Base-by-base conservation (phyloP, 2,329 filamentous ascomycete genomes). In the Colletotrichum horii region DNA sequence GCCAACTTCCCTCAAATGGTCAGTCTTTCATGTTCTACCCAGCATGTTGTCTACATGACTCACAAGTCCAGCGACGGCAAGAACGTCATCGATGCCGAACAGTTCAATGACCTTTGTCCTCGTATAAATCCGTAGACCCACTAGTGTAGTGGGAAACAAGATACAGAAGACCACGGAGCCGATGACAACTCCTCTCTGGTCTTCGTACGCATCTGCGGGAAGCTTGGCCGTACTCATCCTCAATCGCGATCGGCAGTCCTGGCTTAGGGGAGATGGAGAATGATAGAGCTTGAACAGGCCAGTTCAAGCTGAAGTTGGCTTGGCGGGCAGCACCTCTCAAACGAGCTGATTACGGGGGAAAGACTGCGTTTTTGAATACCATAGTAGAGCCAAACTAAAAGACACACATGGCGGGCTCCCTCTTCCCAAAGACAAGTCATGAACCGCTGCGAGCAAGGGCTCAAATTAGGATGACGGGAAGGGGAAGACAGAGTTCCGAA, bases 61-160 rank as follows among this genome's bases (percentile, higher is more conserved):
- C 56, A 82, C 81, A 58, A 81, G 48, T 8, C 79, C 78, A 14
- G 74, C 22, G n/a, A 81, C 77, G 5, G 80, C 80, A 19, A 79
- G 74, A 48, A 71, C 76, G 61, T 82, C 81, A 58, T 83, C 80
- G 12, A 78, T 61, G 16, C 81, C 81, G 24, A 81, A 71, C 28
- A 78, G 74, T 24, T 78, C 67, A 19, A 81, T 77, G 32, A 82
- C 75, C 16, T 78, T 76, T 8, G 76, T 78, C 36, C 81, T 72
- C 24, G 79, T 80, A 65, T 78, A 82, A 22, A 80, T 66, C 34
- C 81, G 77, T 19, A 80, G 34, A 6, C 64, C 68, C n/a, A 81
- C 77, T 66, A 78, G 76, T 4, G 76, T n/a, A 1, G 76, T 70
- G 3, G 78, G 56, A 14, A 81, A 58, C 15, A 70, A 24, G 11